Base-by-base conservation (phyloP, 371 early-diverging fungal genomes). In the Mortierella sp. region DNA sequence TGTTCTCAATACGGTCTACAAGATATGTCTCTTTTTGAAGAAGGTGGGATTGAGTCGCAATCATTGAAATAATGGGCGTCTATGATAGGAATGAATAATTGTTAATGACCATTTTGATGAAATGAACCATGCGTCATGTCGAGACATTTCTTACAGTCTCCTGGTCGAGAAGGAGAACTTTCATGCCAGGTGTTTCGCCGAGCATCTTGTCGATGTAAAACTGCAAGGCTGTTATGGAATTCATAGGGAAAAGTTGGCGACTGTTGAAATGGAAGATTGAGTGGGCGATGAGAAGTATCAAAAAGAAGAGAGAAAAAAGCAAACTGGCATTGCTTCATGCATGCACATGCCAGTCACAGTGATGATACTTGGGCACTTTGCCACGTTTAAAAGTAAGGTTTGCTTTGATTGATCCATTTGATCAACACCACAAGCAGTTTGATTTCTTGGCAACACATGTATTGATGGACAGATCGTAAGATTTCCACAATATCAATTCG, bases 141-240 rank as follows among this genome's bases (percentile, higher is more conserved):
- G 9, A 12, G 3, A 10, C 32, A 32, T n/a, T 56, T 43, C 61
- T 64, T 91, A 96, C 97, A 69, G 99, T 98, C 70, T 97, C 96
- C 28, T 86, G 85, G 85, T 99, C 99, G 31, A 99, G 88, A 40
- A 98, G 87, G 15, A 99, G 86, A 31, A 97, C 96, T 83, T 99
- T 99, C 98, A 99, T 98, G 29, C 98, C 98, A 57, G 91, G 83
- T 29, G 95, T 95, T 57, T 96, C 95, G 43, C 88, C 80, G 43
- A 96, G 86, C 93, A 98, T 96, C 85, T 95, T 96, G 71, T 92
- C 91, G 55, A 96, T 89, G 86, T 99, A 99, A 79, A 88, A 89
- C 86, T 97, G 95, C 26, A 93, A 85, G 3, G 94, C 91, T 68
- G 91, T 89, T 34, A 95, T 86, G 47, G 92, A 86, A 76, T 95